phyloP scores from a whole-genome alignment of 2,329 filamentous ascomycete species.

The Fusarium humuli region DNA sequence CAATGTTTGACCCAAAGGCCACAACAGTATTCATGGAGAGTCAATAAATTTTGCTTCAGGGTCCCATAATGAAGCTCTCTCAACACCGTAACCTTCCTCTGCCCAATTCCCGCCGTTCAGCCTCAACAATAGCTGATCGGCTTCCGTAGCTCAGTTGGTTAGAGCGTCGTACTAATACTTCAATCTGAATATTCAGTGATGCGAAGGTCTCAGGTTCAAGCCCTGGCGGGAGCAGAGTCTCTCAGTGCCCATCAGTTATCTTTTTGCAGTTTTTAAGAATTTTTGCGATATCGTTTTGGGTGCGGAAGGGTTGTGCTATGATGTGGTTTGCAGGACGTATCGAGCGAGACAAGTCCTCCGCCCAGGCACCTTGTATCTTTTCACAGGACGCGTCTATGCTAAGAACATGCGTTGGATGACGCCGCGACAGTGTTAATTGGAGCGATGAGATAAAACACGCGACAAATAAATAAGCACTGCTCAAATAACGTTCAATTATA shows the following conservation, averaged over 20 bases:
- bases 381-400: background rate
- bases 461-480: background rate
- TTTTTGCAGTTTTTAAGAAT: background rate
- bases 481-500: rapidly evolving
- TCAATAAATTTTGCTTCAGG: background rate
- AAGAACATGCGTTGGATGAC: background rate
- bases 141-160: constrained; percentile 5
- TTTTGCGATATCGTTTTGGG: background rate
- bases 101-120: rapidly evolving
- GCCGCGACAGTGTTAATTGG: background rate
- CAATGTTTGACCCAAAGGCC: background rate
- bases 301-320: background rate
- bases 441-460: background rate
- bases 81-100: background rate
- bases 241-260: background rate
- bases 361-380: background rate
- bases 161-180: constrained; percentile 5
- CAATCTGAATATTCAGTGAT: background rate
- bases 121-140: background rate
- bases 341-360: too few relatives aligned
- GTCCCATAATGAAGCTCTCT: background rate
- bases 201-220: background rate
- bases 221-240: constrained; percentile 2
- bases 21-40: background rate
- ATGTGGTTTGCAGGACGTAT: background rate